These are phyloP conservation scores for Parvularia atlantis DNA, from an alignment of 78 protist genomes.

Conservation along the genomic window DNA sequence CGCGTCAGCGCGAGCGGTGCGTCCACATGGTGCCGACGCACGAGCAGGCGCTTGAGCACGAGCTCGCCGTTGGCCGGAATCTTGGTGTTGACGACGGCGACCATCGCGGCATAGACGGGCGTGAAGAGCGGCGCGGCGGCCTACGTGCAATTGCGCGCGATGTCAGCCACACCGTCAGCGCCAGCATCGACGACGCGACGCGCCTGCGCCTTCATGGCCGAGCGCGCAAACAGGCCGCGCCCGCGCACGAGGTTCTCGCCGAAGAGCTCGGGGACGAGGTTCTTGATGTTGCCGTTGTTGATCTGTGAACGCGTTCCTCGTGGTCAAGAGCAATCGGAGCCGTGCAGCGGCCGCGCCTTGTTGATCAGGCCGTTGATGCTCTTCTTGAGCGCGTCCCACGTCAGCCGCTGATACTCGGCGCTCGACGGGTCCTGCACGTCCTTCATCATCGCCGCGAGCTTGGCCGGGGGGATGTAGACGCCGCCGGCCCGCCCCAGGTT, in stretches of 20 bases:
- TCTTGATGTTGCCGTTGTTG: conserved; percentile 60
- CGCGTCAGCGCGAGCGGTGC: too few relatives aligned
- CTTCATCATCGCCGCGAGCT: conserved; percentile 9
- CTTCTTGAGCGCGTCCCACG: conserved; percentile 91
- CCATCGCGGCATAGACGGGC: conserved; percentile 87
- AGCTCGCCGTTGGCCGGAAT: conserved; percentile 90
- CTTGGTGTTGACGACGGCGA: conserved; percentile 87
- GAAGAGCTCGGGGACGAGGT: conserved; percentile 78
- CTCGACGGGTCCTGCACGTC: conserved; percentile 42
- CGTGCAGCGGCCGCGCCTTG: conserved; percentile 45
- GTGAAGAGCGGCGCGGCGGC: conserved; percentile 83
- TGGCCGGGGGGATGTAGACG: conserved; percentile 59
- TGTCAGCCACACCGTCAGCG: neutral
- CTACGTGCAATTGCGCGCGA: conserved; percentile 39
- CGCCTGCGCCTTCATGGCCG: conserved; percentile 53
- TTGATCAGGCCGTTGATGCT: conserved; percentile 88
- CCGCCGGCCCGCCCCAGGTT: conserved; percentile 34
- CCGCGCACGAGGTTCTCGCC: conserved; percentile 92
- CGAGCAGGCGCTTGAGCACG: conserved; percentile 59
- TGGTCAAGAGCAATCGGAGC: neutral
- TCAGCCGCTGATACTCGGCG: conserved; percentile 78
- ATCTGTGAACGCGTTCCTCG: too few relatives aligned
- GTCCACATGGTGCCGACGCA: neutral
- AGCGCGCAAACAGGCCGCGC: conserved; percentile 72
- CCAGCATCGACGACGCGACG: neutral